Evolutionary conservation across 1,139 yeast genomes (phyloP).

Genomic region (Geotrichum reessii): DNA sequence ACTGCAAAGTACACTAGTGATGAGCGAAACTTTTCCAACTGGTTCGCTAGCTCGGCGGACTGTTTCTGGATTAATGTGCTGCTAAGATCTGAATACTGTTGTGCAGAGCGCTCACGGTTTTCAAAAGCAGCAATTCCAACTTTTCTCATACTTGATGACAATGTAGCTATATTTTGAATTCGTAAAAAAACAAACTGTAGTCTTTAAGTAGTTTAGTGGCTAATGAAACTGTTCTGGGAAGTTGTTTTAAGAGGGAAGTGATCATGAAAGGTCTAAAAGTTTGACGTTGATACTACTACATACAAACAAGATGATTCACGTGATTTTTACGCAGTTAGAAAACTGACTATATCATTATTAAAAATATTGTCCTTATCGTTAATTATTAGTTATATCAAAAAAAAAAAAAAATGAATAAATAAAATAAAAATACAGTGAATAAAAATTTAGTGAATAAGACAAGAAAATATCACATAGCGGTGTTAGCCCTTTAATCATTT

Average conservation of each 20-base stretch:
- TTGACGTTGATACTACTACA: not conserved
- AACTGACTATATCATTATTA: too few relatives aligned
- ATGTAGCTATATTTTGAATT: not conserved
- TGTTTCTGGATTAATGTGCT: slow-evolving; percentile 32
- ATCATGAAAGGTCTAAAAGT: too few relatives aligned
- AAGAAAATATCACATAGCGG: too few relatives aligned
- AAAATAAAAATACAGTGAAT: too few relatives aligned
- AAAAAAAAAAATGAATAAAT: too few relatives aligned
- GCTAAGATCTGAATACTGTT: slow-evolving; percentile 36
- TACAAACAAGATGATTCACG: not conserved
- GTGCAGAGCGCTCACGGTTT: slow-evolving; percentile 30
- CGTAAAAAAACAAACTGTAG: not conserved
- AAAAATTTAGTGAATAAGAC: too few relatives aligned
- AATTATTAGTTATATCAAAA: too few relatives aligned
- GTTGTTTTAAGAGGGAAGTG: not conserved
- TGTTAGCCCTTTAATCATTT: too few relatives aligned
- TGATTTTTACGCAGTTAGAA: too few relatives aligned
- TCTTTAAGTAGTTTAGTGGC: not conserved
- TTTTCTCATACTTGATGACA: slow-evolving; percentile 36
- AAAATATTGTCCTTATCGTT: too few relatives aligned
- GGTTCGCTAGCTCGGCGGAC: slow-evolving; percentile 35
- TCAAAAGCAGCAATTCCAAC: slow-evolving; percentile 42
- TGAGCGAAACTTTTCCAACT: slow-evolving; percentile 37
- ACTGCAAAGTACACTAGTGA: slow-evolving; percentile 37
- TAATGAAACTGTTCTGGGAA: not conserved